Conservation (phyloP, 2,329 filamentous ascomycete species). For the Rutstroemia sp. region DNA sequence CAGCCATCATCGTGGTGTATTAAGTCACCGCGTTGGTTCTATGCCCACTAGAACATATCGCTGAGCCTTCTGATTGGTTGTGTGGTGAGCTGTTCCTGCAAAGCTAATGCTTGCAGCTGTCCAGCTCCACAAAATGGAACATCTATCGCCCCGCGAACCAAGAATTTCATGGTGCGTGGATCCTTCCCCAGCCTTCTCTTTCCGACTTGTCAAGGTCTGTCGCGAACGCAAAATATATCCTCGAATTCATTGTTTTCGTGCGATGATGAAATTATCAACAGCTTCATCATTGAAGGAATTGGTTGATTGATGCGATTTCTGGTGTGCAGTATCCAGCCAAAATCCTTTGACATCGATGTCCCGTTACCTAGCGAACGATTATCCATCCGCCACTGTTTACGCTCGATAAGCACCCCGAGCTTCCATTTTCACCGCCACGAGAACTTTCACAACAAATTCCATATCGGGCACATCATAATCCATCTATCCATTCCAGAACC, state of each 20-base stretch:
- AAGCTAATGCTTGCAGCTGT: constrained; percentile 3
- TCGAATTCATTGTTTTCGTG: no score
- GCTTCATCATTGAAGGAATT: constrained; percentile 1
- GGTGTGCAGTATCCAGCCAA: no score
- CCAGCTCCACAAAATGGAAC: constrained; percentile 6
- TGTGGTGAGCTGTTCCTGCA: neutral
- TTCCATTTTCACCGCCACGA: neutral
- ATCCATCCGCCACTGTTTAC: constrained; percentile 1
- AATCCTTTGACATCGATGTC: neutral
- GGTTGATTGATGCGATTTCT: neutral
- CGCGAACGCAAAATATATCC: no score
- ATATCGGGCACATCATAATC: neutral
- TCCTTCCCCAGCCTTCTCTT: neutral
- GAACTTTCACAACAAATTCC: neutral
- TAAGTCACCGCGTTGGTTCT: no score
- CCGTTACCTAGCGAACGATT: constrained; percentile 8
- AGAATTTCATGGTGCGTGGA: neutral
- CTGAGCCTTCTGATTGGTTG: no score
- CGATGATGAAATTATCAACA: constrained; percentile 1
- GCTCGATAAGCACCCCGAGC: neutral
- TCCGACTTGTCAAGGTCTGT: no score
- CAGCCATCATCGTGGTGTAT: no score
- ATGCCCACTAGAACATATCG: no score
- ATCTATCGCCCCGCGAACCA: constrained; percentile 9
- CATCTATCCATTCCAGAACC: neutral